Percentiles rank a stretch among this genome's conserved stretches.
Evolutionary conservation across 768 basidiomycete genomes (phyloP).

Genomic region (Pulveroboletus ravenelii): DNA sequence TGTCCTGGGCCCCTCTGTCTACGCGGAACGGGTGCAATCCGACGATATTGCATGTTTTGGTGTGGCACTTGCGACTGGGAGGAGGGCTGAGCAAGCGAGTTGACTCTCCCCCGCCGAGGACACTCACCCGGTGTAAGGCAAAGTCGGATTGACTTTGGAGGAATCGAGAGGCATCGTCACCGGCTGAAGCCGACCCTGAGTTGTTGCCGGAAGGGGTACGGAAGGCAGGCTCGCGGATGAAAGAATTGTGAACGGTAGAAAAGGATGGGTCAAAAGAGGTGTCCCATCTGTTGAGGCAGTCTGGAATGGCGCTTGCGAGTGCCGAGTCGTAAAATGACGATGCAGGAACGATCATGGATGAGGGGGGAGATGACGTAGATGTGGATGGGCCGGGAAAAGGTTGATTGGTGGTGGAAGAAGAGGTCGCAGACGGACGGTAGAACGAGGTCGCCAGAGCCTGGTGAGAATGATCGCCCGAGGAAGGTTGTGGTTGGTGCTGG

Average conservation of each 20-base stretch:
- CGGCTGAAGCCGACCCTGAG: not conserved
- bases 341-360: conserved; percentile 50
- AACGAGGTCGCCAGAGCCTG: not conserved
- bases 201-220: not conserved
- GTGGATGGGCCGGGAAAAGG: conserved; percentile 2
- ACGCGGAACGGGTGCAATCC: conserved; percentile 10
- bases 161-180: not conserved
- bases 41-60: conserved; percentile 5
- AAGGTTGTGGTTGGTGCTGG: not conserved
- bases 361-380: conserved; percentile 1
- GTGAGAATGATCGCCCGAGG: not conserved
- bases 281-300: conserved; percentile 38
- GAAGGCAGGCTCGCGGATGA: not conserved
- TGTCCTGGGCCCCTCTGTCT: not conserved
- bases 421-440: conserved; percentile 1
- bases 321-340: conserved; percentile 52
- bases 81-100: not conserved
- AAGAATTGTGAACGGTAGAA: not conserved
- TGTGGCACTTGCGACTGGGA: not conserved
- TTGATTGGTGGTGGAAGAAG: not conserved
- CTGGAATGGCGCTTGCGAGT: conserved; percentile 28
- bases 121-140: not conserved
- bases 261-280: conserved; percentile 14
- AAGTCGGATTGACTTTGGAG: not conserved
- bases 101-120: not conserved